Evolutionary conservation across 2,329 filamentous ascomycete species (phyloP), one percentile per base, ranked within the genome.

Genomic region (Monascus ruber): DNA sequence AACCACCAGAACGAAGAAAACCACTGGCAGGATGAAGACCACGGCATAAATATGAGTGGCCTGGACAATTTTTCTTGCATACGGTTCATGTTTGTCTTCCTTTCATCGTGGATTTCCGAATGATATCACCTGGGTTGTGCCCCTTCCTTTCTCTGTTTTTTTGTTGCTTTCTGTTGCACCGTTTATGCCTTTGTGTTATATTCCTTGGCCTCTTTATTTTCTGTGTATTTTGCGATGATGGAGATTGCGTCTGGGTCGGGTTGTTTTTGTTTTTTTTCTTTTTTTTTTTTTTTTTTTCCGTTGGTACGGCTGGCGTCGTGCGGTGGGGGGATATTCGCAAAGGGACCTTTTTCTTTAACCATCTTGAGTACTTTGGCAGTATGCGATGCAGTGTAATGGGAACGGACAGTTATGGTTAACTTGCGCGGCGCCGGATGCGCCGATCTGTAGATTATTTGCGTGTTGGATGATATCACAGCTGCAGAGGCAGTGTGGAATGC

Each of bases 1-100:
- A 51, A 64, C 69, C 36, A 58, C 71, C 4, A 55, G 65, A 47
- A 71, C 69, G 57, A 71, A 69, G 55, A 59, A 63, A 26, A 48
- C 55, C 6, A 47, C 63, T 8, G 42, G 59, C 7, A 68, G 67
- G 17, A 17, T 3, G 59, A 68, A 67, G 52, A 53, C 63, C 37
- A 56, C 51, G 46, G 44, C 46, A 42, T 49, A 42, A 44, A 36
- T 11, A 32, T 42, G 43, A 8, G 39, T 47, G 42, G 42, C 49
- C 49, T 49, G 50, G 40, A 34, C 40, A 33, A 37, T 29, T 37
- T 37, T 41, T 36, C 41, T 45, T 36, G 36, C 33, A 17, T 41
- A 2, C 31, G 32, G 40, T 42, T 42, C 36, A 35, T 44, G 42
- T 41, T 39, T 42, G 40, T 39, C 40, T 43, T 39, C 43, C 38